Evolutionary conservation across 495 filamentous ascomycete species (phyloP), one percentile per base, ranked within the genome.

Genomic region (Penicillium arizonense): DNA sequence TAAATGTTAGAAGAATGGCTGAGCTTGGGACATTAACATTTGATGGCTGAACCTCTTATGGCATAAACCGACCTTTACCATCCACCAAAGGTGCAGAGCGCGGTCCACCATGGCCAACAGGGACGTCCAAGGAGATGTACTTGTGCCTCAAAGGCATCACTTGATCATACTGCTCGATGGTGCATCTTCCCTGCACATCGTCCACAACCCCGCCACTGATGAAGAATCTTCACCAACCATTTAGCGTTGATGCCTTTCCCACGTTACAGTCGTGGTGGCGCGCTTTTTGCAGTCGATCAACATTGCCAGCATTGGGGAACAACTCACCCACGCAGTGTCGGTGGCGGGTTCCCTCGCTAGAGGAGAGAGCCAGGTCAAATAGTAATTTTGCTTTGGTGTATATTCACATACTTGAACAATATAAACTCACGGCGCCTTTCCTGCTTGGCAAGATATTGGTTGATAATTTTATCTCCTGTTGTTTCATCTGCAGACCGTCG

Each of bases 21-120:
- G 16, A 30, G 3, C n/a, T 18, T 18, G 39, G 8, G 9, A 28
- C 2, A 5, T 32, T n/a, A 8, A 52, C 58, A 32, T 58, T 62
- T 61, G 64, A 67, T 47, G 64, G 61, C 26, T 67, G 64, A 10
- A 67, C 58, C 42, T 67, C 60, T 53, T 53, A 64, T 67, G 4
- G 52, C 64, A 44, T 59, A 56, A 36, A 64, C 4, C 58, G 61
- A 26, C 64, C 64, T 40, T 67, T 55, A 3, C 60, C 60, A 11
- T 66, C 64, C 0, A 60, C 53, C n/a, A 67, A 36, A 2, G 64
- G 38, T 10, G n/a, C 24, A 13, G 64, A 61, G 18, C 54, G 40
- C 2, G 38, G 12, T 16, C 55, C 53, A 13, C 38, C 28, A 42
- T 30, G 44, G 5, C 60, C 60, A 23, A 46, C 46, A 1, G 61